Conservation (phyloP, 176 grass and related monocot species). For the Areca catechu region DNA sequence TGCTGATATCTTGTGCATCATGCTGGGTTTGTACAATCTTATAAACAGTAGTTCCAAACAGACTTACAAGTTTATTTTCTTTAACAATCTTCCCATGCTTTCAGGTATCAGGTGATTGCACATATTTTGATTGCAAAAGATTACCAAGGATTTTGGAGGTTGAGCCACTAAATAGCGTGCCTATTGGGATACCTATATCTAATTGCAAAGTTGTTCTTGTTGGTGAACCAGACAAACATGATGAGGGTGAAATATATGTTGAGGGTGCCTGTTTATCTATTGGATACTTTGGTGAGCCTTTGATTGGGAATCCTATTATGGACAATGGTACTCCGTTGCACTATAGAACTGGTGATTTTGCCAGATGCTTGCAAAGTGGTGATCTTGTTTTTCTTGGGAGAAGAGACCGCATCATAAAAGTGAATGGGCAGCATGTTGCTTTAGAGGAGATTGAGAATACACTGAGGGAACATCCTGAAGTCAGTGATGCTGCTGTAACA, state of each 20-base stretch:
- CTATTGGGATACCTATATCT: conserved; percentile 71
- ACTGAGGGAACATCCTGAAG: conserved; percentile 61
- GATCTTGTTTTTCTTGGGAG: conserved; percentile 77
- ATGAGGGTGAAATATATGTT: conserved; percentile 78
- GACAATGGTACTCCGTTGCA: conserved; percentile 16
- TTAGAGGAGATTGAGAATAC: conserved; percentile 72
- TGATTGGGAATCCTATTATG: conserved; percentile 10
- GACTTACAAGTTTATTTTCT: too few species aligned
- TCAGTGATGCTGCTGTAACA: conserved; percentile 60
- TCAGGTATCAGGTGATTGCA: conserved; percentile 92
- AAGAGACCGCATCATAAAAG: conserved; percentile 70
- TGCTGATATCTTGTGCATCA: too few species aligned
- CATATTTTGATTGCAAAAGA: conserved; percentile 77
- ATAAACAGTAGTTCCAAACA: too few species aligned
- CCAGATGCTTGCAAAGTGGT: conserved; percentile 44
- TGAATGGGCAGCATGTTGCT: conserved; percentile 69
- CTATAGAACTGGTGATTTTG: conserved; percentile 76
- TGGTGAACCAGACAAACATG: conserved; percentile 7
- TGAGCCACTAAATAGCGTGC: conserved; percentile 51
- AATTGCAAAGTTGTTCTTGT: conserved; percentile 69
- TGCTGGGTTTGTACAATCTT: too few species aligned
- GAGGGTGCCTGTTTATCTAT: conserved; percentile 69
- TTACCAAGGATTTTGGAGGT: conserved; percentile 46
- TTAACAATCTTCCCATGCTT: conserved; percentile 4
- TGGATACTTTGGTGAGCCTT: conserved; percentile 41